These are phyloP conservation scores for Phlyctochytrium bullatum DNA, from an alignment of 192 early-diverging fungal species.

Conservation along the genomic window DNA sequence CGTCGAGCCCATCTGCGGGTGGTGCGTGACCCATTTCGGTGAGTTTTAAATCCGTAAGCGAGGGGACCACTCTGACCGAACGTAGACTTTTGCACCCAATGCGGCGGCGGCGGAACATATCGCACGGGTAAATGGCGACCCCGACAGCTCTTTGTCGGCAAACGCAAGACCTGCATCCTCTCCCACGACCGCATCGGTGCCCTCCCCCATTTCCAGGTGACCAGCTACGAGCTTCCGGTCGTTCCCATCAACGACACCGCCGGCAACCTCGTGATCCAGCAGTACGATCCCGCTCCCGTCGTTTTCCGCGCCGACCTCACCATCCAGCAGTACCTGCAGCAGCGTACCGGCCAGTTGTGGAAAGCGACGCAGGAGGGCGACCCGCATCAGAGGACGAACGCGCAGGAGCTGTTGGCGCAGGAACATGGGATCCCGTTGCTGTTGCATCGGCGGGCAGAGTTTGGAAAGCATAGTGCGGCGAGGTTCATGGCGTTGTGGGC, in stretches of 20 bases:
- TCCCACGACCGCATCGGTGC: constrained; percentile 17
- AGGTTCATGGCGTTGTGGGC: not conserved
- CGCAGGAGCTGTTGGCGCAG: not conserved
- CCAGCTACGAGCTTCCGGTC: not conserved
- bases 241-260: not conserved
- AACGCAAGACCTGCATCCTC: constrained; percentile 27
- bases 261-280: not conserved
- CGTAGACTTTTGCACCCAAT: constrained; percentile 36
- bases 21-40: not conserved
- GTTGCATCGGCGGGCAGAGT: not conserved
- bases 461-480: not conserved
- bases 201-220: not conserved
- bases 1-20: not conserved
- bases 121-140: constrained; percentile 41
- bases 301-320: not conserved
- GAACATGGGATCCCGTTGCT: not conserved
- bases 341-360: too few relatives aligned
- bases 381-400: too few relatives aligned
- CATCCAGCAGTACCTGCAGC: too few relatives aligned
- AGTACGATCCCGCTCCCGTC: not conserved
- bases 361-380: not conserved
- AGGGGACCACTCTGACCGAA: not conserved
- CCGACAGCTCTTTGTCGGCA: constrained; percentile 25
- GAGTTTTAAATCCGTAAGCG: not conserved
- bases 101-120: constrained; percentile 40